phyloP scores from a whole-genome alignment of 2,329 filamentous ascomycete genomes.

The Pseudocercospora vitis region DNA sequence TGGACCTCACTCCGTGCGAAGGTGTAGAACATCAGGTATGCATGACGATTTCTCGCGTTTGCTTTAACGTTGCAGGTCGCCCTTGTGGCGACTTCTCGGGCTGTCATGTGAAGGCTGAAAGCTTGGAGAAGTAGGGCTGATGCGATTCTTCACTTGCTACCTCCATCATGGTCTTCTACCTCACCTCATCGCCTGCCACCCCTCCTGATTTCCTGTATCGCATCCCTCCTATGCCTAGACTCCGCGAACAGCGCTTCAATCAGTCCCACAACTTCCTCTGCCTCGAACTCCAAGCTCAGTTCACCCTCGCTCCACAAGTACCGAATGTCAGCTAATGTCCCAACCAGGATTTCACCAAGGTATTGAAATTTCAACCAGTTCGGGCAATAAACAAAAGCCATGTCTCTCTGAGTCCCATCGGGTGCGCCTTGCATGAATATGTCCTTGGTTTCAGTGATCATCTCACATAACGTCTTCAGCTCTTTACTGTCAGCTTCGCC shows the following conservation, averaged over 20 bases:
- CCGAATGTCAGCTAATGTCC: conserved; percentile 63
- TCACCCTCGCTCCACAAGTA: conserved; percentile 66
- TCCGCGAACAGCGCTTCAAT: conserved; percentile 66
- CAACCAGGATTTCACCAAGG: conserved; percentile 62
- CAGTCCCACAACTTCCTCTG: conserved; percentile 62
- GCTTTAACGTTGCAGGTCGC: no score
- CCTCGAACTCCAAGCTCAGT: conserved; percentile 60
- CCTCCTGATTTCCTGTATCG: conserved; percentile 57
- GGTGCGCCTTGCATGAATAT: conserved; percentile 54
- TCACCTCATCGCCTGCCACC: background rate
- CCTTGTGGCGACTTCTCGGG: no score
- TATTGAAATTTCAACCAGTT: conserved; percentile 68
- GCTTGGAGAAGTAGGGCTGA: no score
- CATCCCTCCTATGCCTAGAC: conserved; percentile 57
- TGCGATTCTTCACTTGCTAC: no score
- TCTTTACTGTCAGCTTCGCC: conserved; percentile 62
- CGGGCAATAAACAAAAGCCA: conserved; percentile 61
- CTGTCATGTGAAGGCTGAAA: no score
- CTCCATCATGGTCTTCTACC: no score
- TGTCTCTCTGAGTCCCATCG: conserved; percentile 39
- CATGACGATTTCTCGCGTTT: no score
- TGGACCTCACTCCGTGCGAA: no score
- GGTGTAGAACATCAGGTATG: no score
- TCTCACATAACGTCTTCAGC: conserved; percentile 58
- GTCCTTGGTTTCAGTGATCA: conserved; percentile 56